Base-by-base conservation (phyloP, 805 yeast species). In the Metschnikowia lachancei region DNA sequence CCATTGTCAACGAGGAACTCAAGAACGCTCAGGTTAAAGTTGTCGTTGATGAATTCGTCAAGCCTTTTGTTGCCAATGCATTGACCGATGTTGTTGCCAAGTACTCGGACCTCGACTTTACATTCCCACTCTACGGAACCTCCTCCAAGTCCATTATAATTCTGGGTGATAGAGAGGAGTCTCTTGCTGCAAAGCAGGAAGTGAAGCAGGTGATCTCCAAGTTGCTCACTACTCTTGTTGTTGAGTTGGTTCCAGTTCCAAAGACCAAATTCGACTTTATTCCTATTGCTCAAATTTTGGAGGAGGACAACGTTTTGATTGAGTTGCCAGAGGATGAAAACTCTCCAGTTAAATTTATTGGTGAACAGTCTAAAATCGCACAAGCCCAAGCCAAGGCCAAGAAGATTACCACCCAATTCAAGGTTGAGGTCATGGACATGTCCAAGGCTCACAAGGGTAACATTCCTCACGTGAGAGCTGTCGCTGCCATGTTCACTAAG, bases 381-480 rank as follows among this genome's bases (percentile, higher is more conserved):
- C 67, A 70, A 14, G 97, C 97, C 16, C 72, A 84, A 51, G 72
- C 72, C 24, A 69, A 67, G 49, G 87, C 92, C 13, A 78, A 82
- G 63, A 62, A 74, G 40, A 72, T 80, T 35, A 78, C 94, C 29
- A 71, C 81, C 39, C 74, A 78, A 45, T 81, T 75, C 61, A 70
- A 75, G 46, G 79, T 83, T 34, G 89, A 83, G 53, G 68, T 81
- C 30, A 74, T 94, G 60, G 96, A 90, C 58, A 83, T 94, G 64
- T 82, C 95, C 10, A 84, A 80, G 65, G 96, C 98, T 26, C 97
- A 94, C 64, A 87, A 89, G 59, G 87, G 86, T 53, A 80, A 87
- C 60, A 61, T 79, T 43, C 63, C 70, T 14, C 98, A 94, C 59
- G 97, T 96, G 9, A 79, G 80, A 51, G 77, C 82, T 34, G 73